These are phyloP conservation scores for Dactylonectria macrodidyma DNA, from an alignment of 2,329 filamentous ascomycete species.

Conservation along the genomic window DNA sequence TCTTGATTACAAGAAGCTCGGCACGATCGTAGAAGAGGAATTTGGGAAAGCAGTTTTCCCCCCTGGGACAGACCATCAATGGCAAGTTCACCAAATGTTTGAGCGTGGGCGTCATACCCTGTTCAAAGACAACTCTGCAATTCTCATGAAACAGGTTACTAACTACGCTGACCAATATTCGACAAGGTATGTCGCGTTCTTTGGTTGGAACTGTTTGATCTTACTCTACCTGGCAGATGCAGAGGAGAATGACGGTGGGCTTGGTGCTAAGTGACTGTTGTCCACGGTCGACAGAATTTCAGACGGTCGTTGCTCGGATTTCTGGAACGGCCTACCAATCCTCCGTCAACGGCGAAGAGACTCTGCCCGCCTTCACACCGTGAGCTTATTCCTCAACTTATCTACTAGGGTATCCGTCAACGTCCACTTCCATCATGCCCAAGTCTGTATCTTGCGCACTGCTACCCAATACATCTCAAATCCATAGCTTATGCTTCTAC, in stretches of 20 bases:
- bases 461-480: too few relatives aligned
- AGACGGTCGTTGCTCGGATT: constrained; percentile 18
- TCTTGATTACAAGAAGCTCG: too few relatives aligned
- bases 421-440: too few relatives aligned
- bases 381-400: too few relatives aligned
- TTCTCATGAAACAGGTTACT: constrained; percentile 9
- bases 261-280: background rate
- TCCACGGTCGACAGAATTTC: background rate
- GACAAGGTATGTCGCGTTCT: constrained; percentile 20
- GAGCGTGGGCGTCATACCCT: too few relatives aligned
- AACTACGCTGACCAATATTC: constrained; percentile 13
- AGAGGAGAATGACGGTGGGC: background rate
- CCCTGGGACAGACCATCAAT: too few relatives aligned
- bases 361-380: background rate
- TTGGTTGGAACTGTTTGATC: constrained; percentile 19
- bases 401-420: too few relatives aligned
- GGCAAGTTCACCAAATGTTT: too few relatives aligned
- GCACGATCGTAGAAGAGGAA: too few relatives aligned
- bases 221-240: constrained; percentile 10
- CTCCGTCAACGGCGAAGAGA: background rate
- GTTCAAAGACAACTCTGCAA: background rate
- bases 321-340: constrained; percentile 12
- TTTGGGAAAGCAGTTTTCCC: too few relatives aligned
- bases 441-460: too few relatives aligned
- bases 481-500: too few relatives aligned